Conservation (phyloP, 164 flowering plant genomes). For the Vitis rotundifolia region DNA sequence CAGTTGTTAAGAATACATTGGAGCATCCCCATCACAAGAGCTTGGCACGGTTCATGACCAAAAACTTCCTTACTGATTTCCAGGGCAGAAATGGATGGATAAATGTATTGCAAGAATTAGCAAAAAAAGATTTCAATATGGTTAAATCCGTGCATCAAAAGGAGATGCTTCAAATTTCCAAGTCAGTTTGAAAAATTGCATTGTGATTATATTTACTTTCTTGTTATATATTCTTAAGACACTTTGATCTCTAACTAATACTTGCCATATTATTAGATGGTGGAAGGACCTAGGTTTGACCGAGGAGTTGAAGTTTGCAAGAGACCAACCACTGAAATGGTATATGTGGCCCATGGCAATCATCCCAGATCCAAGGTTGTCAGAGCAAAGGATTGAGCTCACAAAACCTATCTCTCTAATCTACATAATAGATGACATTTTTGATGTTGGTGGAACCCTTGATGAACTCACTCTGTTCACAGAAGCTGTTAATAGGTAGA, state of each 20-base stretch:
- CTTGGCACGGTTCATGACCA: conserved; percentile 33
- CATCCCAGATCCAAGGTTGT: conserved; percentile 36
- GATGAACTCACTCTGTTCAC: conserved; percentile 60
- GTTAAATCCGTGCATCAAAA: conserved; percentile 35
- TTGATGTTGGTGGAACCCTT: conserved; percentile 50
- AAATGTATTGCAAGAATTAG: conserved; percentile 27
- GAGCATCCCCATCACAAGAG: conserved; percentile 45
- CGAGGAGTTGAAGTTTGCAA: conserved; percentile 41
- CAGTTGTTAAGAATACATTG: conserved; percentile 22
- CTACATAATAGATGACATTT: conserved; percentile 65
- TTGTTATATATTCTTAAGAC: not conserved
- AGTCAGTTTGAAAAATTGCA: conserved; percentile 25
- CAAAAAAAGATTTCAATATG: conserved; percentile 33
- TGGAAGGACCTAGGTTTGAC: conserved; percentile 52
- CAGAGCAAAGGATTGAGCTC: conserved; percentile 42
- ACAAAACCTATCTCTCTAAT: conserved; percentile 51
- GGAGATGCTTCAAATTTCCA: conserved; percentile 39
- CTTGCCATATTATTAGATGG: conserved; percentile 37
- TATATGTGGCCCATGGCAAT: conserved; percentile 40
- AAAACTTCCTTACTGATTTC: conserved; percentile 13
- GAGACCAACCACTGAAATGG: conserved; percentile 64
- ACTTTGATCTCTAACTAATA: not conserved
- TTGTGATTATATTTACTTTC: not conserved
- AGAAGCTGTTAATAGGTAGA: conserved; percentile 47
- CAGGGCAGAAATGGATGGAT: conserved; percentile 8